A percentile compares a stretch with the other conserved stretches of the same genome.
These are phyloP conservation scores for Xylaria sp. DNA, from an alignment of 2,329 filamentous ascomycete species.

Conservation along the genomic window DNA sequence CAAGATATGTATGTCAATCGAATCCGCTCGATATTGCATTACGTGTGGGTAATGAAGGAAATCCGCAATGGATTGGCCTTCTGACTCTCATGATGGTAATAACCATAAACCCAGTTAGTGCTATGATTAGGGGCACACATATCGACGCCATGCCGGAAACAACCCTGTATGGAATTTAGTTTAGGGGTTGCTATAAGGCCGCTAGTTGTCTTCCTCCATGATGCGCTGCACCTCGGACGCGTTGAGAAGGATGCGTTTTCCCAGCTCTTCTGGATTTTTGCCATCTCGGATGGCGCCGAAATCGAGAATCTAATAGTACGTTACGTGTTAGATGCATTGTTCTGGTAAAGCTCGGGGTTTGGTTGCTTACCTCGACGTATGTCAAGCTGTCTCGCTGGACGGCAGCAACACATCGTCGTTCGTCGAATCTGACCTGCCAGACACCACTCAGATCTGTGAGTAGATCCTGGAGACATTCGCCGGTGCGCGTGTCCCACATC, in stretches of 20 bases:
- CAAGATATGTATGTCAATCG: background rate
- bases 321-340: conserved; percentile 49
- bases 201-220: conserved; percentile 47
- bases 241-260: conserved; percentile 78
- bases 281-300: conserved; percentile 95
- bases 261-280: conserved; percentile 78
- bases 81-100: background rate
- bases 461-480: conserved; percentile 91
- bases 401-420: conserved; percentile 92
- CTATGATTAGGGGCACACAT: no score
- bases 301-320: conserved; percentile 80
- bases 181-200: background rate
- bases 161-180: background rate
- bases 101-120: no score
- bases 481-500: conserved; percentile 97
- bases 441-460: conserved; percentile 95
- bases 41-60: background rate
- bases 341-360: conserved; percentile 7
- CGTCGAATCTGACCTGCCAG: conserved; percentile 99
- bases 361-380: conserved; percentile 85
- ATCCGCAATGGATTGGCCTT: background rate
- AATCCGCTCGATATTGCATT: background rate
- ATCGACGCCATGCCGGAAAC: no score
- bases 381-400: conserved; percentile 93
- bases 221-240: conserved; percentile 61